These are phyloP conservation scores for Pyrrhoderma noxium DNA, from an alignment of 1,284 basidiomycete genomes.

Conservation along the genomic window DNA sequence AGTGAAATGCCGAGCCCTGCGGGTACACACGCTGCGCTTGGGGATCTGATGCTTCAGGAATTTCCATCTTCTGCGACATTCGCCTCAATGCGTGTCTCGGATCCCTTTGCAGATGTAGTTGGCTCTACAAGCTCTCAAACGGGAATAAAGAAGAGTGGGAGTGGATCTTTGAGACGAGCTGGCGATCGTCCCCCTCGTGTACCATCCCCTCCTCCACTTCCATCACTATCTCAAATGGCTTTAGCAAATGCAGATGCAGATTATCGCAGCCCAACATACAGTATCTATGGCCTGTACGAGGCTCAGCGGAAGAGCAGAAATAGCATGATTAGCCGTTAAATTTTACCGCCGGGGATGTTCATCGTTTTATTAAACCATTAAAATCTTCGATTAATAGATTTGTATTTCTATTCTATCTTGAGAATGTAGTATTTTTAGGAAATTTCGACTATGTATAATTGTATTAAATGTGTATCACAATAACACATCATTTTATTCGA, in stretches of 20 bases:
- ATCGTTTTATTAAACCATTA: background rate
- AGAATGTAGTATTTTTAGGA: background rate
- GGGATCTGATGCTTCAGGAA: slow-evolving; percentile 54
- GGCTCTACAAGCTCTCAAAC: background rate
- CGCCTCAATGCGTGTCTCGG: slow-evolving; percentile 15
- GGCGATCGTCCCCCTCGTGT: slow-evolving; percentile 66
- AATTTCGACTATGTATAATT: no score
- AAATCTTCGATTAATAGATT: background rate
- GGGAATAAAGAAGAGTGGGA: slow-evolving; percentile 17
- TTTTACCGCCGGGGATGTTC: background rate
- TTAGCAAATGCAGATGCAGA: slow-evolving; percentile 53
- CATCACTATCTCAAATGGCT: slow-evolving; percentile 70
- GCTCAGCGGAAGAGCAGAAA: slow-evolving; percentile 46
- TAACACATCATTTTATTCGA: no score
- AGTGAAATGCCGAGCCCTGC: slow-evolving; percentile 17
- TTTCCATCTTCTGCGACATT: slow-evolving; percentile 31
- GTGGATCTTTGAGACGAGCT: slow-evolving; percentile 2
- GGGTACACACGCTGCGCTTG: slow-evolving; percentile 41
- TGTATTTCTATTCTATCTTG: background rate
- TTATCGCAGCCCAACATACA: slow-evolving; percentile 74
- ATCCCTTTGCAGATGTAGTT: slow-evolving; percentile 10
- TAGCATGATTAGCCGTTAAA: slow-evolving; percentile 2
- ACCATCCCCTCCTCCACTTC: slow-evolving; percentile 67
- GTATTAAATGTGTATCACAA: no score
- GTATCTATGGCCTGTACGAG: slow-evolving; percentile 69